Percentiles rank a stretch among this genome's conserved stretches.
phyloP scores from a whole-genome alignment of 129 eudicot genomes.

The Gnaphalium uliginosum region DNA sequence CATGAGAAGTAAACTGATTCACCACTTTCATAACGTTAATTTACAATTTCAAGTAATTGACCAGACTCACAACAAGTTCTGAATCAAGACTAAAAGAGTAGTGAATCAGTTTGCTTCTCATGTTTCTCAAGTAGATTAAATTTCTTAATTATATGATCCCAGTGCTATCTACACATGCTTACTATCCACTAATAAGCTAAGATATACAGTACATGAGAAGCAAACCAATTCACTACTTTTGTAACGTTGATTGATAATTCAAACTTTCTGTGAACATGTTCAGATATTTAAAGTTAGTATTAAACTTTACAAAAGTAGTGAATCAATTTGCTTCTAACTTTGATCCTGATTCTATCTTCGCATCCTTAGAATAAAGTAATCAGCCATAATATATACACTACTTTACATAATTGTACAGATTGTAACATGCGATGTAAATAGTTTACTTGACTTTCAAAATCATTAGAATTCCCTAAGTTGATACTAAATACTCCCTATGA shows the following conservation, averaged over 20 bases:
- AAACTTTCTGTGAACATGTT: neutral
- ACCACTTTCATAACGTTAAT: neutral
- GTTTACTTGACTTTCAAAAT: slow-evolving; percentile 20
- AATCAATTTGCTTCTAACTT: neutral
- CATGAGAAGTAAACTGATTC: neutral
- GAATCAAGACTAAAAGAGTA: too few relatives aligned
- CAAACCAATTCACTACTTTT: neutral
- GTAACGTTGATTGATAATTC: neutral
- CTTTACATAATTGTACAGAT: neutral
- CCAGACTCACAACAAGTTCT: too few relatives aligned
- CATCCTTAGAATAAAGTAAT: neutral
- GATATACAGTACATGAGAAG: neutral
- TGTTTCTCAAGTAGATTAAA: neutral
- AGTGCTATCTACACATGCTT: neutral
- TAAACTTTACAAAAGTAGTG: too few relatives aligned
- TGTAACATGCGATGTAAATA: slow-evolving; percentile 4
- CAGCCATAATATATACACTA: neutral
- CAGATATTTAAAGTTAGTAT: too few relatives aligned
- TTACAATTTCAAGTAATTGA: neutral
- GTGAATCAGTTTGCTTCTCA: neutral
- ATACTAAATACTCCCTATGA: neutral
- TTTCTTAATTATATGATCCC: too few relatives aligned
- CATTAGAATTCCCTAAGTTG: neutral
- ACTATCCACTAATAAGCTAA: neutral
- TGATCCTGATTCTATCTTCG: neutral